Base-by-base conservation (phyloP, 2,329 filamentous ascomycete genomes). In the Claviceps fusiformis region DNA sequence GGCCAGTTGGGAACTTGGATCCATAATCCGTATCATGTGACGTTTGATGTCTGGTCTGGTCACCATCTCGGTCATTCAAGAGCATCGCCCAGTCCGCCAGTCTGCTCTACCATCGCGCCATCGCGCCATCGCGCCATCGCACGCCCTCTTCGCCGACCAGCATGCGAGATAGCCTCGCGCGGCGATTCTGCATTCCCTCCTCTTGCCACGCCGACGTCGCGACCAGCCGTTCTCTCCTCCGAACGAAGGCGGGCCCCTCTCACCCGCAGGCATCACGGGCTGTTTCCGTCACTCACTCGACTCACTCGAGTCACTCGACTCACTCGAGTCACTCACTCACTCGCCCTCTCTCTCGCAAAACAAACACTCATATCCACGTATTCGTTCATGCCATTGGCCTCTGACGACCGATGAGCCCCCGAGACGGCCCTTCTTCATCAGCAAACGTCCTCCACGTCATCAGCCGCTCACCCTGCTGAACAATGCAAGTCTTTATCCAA, bases 381-480 rank as follows among this genome's bases (percentile, higher is more conserved):
- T 41, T 50, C 29, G n/a, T 52, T 52, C 27, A 52, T 47, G 44
- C 15, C n/a, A 58, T 54, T 56, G 51, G 24, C 50, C 58, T 56
- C 52, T 39, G 55, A 43, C 46, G 48, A 54, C 53, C 27, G 53
- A 58, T 59, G 56, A 59, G 59, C 58, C 57, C 57, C 46, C 46
- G 13, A 55, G 44, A 52, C 47, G 55, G 55, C 52, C 24, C n/a
- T 31, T 6, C 5, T 19, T 6, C 44, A 3, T 15, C 31, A 10
- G 17, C 29, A n/a, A 31, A 5, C 17, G 5, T 50, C 35, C 17
- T 46, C 3, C 13, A 35, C 13, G 19, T 44, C 19, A 39, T 31
- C 48, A 35, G 39, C 57, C 45, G 39, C 37, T 17, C 48, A n/a
- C 44, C 52, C 5, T 31, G 44, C n/a, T 45, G 37, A n/a, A 45